Evolutionary conservation across 148 eudicot genomes (phyloP), one percentile per base, ranked within the genome.

Genomic region (Amaranthus hypochondriacus): DNA sequence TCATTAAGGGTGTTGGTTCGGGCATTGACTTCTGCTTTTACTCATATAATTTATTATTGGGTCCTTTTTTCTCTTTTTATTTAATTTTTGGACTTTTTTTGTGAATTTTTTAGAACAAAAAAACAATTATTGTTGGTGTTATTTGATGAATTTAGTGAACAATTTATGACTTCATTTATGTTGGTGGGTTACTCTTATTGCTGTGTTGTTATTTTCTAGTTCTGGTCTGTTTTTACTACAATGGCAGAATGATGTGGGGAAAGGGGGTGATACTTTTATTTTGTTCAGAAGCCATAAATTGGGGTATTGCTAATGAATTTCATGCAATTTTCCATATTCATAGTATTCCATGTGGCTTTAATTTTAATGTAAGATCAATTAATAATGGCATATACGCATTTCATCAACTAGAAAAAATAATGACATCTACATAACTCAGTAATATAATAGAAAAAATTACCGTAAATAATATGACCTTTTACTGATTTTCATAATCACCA

Each of bases 11-110:
- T 87, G 79, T 83, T 95, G 99, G 98, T 95, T 95, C 98, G 98
- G 98, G 97, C 78, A 88, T 95, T 95, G 97, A 92, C 97, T 92
- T 92, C 88, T 84, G 81, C 87, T 83, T 65, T 58, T 18, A 50
- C 68, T 59, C 61, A 46, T 79, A 59, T 49, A 66, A 50, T 57
- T 74, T 54, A n/a, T 74, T 54, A n/a, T 57, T 48, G 14, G 28
- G 39, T 51, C 66, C 42, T 43, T 3, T 73, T 39, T 62, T n/a
- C 14, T 14, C 4, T 73, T 28, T 14, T 10, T 3, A 10, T 7
- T 43, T 72, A 5, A 3, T 28, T 28, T 28, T 28, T 28, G 39
- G 39, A 46, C 3, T 49, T 62, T 13, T 71, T 14, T 56, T 1
- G 13, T 49, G 13, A 0, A 8, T 13, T 52, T 53, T 48, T 48